A percentile compares a stretch with the other conserved stretches of the same genome.
phyloP scores from a whole-genome alignment of 2,329 filamentous ascomycete species.

The Sordariomycetes sp. region DNA sequence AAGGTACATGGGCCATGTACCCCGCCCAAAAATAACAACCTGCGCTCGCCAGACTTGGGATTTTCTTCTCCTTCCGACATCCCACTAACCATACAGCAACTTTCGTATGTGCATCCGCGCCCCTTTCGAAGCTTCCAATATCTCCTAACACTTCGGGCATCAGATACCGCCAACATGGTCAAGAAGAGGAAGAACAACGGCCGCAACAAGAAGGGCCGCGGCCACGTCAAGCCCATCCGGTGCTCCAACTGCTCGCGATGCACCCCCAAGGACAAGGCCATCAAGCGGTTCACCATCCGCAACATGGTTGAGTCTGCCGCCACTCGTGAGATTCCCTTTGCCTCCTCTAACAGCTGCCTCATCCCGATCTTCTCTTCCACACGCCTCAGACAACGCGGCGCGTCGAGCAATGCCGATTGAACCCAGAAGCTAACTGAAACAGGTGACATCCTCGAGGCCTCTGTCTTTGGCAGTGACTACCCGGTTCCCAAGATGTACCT shows the following conservation, averaged over 20 bases:
- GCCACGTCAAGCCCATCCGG: conserved; percentile 98
- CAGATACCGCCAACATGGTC: conserved; percentile 52
- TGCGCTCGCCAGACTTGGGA: neutral
- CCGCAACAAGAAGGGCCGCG: conserved; percentile 99
- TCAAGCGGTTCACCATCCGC: conserved; percentile 99
- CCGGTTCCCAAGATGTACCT: conserved; percentile 99
- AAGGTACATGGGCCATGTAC: neutral
- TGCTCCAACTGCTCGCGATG: conserved; percentile 64
- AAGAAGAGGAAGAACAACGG: conserved; percentile 70
- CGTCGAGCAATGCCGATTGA: neutral
- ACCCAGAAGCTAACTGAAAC: conserved; percentile 7
- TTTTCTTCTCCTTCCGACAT: neutral
- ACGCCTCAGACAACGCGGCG: neutral
- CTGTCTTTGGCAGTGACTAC: conserved; percentile 91
- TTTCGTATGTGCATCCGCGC: conserved; percentile 1
- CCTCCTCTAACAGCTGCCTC: too few species aligned
- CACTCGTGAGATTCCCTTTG: conserved; percentile 70
- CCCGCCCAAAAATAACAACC: neutral
- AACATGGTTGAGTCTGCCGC: conserved; percentile 99
- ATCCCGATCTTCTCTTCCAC: too few species aligned
- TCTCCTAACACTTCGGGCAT: conserved; percentile 10
- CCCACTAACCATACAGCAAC: conserved; percentile 11
- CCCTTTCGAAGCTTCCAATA: neutral
- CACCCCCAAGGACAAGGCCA: conserved; percentile 99
- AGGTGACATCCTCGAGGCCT: conserved; percentile 99